Conservation (phyloP, 2,329 filamentous ascomycete genomes). For the Fusarium sp. region DNA sequence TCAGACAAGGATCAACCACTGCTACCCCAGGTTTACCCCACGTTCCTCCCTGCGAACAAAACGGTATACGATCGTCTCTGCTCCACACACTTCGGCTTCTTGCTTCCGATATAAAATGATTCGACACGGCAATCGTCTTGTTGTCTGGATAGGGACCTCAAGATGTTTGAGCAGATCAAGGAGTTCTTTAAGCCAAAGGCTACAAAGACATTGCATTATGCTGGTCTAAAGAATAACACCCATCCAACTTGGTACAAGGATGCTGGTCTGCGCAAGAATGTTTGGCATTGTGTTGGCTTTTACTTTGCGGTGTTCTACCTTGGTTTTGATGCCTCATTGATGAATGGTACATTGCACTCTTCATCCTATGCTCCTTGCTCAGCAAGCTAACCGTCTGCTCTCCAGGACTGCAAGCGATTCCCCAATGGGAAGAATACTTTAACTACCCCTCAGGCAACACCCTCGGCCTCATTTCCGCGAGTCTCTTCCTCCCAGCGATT, state of each 20-base stretch:
- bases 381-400: fast-evolving
- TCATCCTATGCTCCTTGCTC: neutral
- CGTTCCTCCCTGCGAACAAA: conserved; percentile 5
- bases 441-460: conserved; percentile 21
- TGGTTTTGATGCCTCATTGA: conserved; percentile 11
- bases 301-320: conserved; percentile 34
- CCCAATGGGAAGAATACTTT: conserved; percentile 33
- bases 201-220: conserved; percentile 22
- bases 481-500: conserved; percentile 32
- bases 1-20: neutral
- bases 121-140: neutral
- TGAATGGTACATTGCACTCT: conserved; percentile 7
- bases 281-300: conserved; percentile 33
- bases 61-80: neutral
- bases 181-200: conserved; percentile 30
- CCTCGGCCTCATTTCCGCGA: conserved; percentile 25
- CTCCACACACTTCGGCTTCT: neutral
- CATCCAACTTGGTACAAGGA: conserved; percentile 31
- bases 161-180: conserved; percentile 9
- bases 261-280: conserved; percentile 17
- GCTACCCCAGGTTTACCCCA: conserved; percentile 34
- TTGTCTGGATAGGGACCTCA: neutral
- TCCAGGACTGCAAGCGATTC: conserved; percentile 8
- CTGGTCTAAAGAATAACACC: conserved; percentile 30
- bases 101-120: conserved; percentile 5